Evolutionary conservation across 1,284 basidiomycete genomes (phyloP).

Genomic region (Tilletia indica): DNA sequence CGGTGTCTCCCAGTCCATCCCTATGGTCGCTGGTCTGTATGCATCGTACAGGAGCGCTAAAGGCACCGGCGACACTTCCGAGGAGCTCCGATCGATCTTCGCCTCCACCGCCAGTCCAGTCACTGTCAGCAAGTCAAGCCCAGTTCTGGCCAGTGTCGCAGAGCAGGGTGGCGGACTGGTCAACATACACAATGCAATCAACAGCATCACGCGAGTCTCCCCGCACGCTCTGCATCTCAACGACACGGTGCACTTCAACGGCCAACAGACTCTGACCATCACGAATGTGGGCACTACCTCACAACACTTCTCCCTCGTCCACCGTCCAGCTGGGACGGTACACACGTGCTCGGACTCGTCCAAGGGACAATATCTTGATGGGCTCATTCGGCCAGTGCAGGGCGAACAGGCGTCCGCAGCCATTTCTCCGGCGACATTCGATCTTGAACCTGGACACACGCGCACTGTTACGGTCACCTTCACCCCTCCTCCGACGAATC

Average conservation of each 20-base stretch:
- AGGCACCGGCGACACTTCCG: conserved; percentile 58
- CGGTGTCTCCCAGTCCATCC: neutral
- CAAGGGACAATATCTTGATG: neutral
- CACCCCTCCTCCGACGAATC: conserved; percentile 60
- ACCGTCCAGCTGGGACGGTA: conserved; percentile 54
- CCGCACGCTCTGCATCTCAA: conserved; percentile 68
- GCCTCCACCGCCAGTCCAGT: conserved; percentile 65
- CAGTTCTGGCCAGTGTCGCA: conserved; percentile 64
- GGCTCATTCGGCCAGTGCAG: conserved; percentile 60
- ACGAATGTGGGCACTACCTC: conserved; percentile 39
- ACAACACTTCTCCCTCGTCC: conserved; percentile 37
- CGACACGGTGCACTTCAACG: conserved; percentile 62
- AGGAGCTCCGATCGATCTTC: conserved; percentile 61
- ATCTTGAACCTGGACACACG: conserved; percentile 54
- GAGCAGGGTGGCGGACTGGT: conserved; percentile 70
- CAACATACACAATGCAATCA: conserved; percentile 66
- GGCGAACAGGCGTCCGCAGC: conserved; percentile 59
- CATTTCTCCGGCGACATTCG: conserved; percentile 56
- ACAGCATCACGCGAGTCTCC: conserved; percentile 61
- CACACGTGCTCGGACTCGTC: conserved; percentile 52
- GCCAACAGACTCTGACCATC: conserved; percentile 35
- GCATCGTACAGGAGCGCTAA: conserved; percentile 64
- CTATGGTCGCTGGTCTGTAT: conserved; percentile 32
- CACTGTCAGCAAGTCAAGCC: conserved; percentile 59
- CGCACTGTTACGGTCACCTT: conserved; percentile 55